Evolutionary conservation across 176 grass and related monocot genomes (phyloP).

Genomic region (Oryza punctata): DNA sequence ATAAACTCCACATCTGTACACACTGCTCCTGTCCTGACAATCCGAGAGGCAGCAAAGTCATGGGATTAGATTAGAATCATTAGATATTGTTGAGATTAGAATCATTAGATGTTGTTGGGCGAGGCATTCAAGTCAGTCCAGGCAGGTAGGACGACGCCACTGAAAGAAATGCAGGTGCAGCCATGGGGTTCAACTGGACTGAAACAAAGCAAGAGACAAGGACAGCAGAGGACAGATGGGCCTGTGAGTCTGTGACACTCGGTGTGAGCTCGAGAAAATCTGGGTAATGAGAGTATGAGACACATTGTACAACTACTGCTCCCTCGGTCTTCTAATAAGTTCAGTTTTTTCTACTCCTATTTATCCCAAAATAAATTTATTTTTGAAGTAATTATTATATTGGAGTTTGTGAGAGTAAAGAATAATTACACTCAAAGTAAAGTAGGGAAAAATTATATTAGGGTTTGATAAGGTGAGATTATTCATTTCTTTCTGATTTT

Average conservation of each 20-base stretch:
- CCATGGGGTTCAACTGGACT: neutral
- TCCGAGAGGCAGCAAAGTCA: neutral
- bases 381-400: too few relatives aligned
- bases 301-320: neutral
- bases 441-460: too few relatives aligned
- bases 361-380: too few relatives aligned
- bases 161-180: conserved; percentile 37
- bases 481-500: too few relatives aligned
- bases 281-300: too few relatives aligned
- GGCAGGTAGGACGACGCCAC: conserved; percentile 34
- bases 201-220: conserved; percentile 35
- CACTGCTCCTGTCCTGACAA: conserved; percentile 14
- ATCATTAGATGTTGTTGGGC: neutral
- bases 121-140: neutral
- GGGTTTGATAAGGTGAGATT: too few relatives aligned
- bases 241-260: conserved; percentile 1
- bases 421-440: too few relatives aligned
- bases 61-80: neutral
- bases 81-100: neutral
- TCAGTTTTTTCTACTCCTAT: too few relatives aligned
- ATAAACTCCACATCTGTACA: neutral
- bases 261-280: neutral
- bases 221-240: neutral
- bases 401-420: too few relatives aligned
- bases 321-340: too few relatives aligned